Evolutionary conservation across 441 rosid genomes (phyloP).

Genomic region (Corymbia citriodora): DNA sequence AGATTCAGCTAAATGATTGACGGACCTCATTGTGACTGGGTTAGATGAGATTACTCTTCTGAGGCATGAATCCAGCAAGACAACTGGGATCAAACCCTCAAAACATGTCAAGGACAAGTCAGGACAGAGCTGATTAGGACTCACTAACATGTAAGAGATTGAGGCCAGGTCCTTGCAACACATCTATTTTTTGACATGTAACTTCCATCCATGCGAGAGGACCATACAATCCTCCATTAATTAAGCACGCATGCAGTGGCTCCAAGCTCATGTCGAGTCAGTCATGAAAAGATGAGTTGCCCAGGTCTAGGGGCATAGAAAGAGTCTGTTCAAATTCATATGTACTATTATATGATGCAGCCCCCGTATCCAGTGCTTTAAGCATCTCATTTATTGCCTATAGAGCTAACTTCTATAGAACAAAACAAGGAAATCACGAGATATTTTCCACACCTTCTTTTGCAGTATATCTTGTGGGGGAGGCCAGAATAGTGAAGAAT

Average conservation of each 20-base stretch:
- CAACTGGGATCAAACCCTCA: neutral
- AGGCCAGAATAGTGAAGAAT: conserved; percentile 85
- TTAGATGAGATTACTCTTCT: neutral
- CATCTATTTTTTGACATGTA: neutral
- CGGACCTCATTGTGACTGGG: neutral
- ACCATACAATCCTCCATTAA: neutral
- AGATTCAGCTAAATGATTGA: neutral
- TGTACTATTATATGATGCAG: neutral
- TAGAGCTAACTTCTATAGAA: neutral
- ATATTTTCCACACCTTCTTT: conserved; percentile 50
- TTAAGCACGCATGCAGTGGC: neutral
- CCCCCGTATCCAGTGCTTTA: neutral
- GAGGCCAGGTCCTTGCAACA: neutral
- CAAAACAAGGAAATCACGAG: neutral
- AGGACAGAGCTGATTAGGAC: neutral
- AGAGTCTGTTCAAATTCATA: neutral
- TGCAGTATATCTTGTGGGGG: conserved; percentile 80
- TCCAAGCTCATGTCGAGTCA: neutral
- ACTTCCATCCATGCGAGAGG: neutral
- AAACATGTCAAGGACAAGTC: neutral
- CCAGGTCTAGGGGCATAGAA: neutral
- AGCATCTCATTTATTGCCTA: neutral
- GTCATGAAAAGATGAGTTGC: neutral
- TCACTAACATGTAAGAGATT: neutral
- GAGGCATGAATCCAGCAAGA: neutral